A percentile compares a stretch with the other conserved stretches of the same genome.
Conservation (phyloP, 2,329 filamentous ascomycete species). For the Ophiostoma sp. region DNA sequence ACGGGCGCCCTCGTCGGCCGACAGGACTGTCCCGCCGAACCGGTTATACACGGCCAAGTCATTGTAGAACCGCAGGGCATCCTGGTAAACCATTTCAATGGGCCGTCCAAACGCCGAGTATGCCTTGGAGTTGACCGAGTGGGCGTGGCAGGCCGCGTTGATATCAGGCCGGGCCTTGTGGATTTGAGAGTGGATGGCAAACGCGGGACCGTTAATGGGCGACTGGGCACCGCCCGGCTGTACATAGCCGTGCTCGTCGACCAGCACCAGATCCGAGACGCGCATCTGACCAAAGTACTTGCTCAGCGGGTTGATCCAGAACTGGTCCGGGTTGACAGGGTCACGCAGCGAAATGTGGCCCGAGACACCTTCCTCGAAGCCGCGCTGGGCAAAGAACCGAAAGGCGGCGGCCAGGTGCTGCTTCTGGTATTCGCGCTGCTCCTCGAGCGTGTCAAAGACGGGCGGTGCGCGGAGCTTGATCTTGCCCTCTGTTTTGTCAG, state of each 20-base stretch:
- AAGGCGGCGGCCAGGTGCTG: constrained; percentile 69
- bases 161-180: constrained; percentile 65
- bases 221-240: constrained; percentile 21
- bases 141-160: constrained; percentile 68
- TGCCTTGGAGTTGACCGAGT: constrained; percentile 64
- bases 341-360: constrained; percentile 67
- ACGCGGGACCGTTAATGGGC: constrained; percentile 67
- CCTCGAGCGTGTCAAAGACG: constrained; percentile 26
- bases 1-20: constrained; percentile 62
- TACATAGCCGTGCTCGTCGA: constrained; percentile 59
- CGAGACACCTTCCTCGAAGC: constrained; percentile 63
- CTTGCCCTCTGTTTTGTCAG: too few species aligned
- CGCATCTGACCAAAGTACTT: constrained; percentile 67
- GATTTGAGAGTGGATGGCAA: constrained; percentile 67
- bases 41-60: constrained; percentile 65
- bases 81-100: constrained; percentile 69
- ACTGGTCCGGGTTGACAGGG: constrained; percentile 62
- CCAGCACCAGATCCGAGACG: constrained; percentile 68
- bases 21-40: constrained; percentile 52
- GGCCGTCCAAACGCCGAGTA: constrained; percentile 64
- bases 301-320: constrained; percentile 56
- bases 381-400: constrained; percentile 62
- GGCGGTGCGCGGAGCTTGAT: neutral
- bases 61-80: constrained; percentile 64
- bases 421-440: constrained; percentile 62